These are phyloP conservation scores for Fusarium sterilihyphosum DNA, from an alignment of 2,329 filamentous ascomycete species.

Conservation along the genomic window DNA sequence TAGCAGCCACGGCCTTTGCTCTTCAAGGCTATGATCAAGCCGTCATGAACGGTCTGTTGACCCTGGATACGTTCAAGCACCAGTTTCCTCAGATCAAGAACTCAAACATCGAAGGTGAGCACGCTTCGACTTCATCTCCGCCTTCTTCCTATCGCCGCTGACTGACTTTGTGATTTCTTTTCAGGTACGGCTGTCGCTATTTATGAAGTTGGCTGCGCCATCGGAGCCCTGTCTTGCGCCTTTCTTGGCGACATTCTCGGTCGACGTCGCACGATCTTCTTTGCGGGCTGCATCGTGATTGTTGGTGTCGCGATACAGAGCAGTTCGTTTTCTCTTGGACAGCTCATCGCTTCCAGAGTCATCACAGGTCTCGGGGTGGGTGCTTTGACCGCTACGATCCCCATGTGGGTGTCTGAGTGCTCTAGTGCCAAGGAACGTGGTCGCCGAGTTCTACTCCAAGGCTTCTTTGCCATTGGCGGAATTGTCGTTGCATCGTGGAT, in stretches of 20 bases:
- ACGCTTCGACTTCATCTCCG: fast-evolving
- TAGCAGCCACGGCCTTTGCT: background rate
- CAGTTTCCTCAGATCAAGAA: background rate
- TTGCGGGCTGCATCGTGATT: background rate
- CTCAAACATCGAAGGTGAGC: background rate
- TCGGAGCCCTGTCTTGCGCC: background rate
- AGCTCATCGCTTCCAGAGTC: background rate
- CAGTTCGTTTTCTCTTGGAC: background rate
- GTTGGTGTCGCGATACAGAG: background rate
- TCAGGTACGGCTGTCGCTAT: background rate
- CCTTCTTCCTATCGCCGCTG: background rate
- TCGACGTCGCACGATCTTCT: background rate
- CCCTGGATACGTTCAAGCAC: background rate
- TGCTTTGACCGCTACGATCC: background rate
- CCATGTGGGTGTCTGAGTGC: background rate
- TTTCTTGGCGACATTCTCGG: background rate
- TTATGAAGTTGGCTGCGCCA: background rate
- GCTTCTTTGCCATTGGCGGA: background rate
- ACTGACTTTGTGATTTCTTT: background rate
- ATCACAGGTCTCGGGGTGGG: background rate
- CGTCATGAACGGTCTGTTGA: background rate
- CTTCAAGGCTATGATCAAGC: background rate
- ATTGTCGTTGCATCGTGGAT: background rate
- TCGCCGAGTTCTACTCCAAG: background rate
- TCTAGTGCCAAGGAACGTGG: background rate